Conservation (phyloP, 2,329 filamentous ascomycete species). For the Microdochium paspali region DNA sequence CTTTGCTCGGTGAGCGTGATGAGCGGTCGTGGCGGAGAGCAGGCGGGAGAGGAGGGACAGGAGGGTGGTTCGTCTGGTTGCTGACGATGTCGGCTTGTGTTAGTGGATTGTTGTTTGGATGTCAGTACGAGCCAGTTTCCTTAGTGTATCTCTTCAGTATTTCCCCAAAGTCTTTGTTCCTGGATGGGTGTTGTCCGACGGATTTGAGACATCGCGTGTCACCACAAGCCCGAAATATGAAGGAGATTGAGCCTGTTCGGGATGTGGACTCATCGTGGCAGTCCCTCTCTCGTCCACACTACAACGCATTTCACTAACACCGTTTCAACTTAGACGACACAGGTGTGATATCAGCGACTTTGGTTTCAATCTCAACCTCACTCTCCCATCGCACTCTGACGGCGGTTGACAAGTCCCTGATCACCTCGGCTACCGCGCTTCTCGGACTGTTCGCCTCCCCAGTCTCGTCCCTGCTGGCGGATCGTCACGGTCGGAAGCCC, state of each 20-base stretch:
- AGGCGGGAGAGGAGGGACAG: background rate
- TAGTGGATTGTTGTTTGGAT: conserved; percentile 59
- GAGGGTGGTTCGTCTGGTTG: conserved; percentile 41
- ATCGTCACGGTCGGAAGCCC: conserved; percentile 48
- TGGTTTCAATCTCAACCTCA: conserved; percentile 53
- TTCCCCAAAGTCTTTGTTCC: background rate
- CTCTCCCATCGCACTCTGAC: conserved; percentile 48
- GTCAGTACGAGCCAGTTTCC: conserved; percentile 31
- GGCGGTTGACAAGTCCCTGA: conserved; percentile 58
- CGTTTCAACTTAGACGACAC: no score
- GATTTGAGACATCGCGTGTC: no score
- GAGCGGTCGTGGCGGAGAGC: background rate
- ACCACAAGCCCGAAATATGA: no score
- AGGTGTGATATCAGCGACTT: conserved; percentile 58
- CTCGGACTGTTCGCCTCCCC: conserved; percentile 57
- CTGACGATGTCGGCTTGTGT: conserved; percentile 58
- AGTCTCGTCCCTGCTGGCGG: conserved; percentile 54
- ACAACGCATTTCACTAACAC: no score
- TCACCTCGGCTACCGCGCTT: conserved; percentile 60
- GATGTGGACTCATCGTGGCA: no score
- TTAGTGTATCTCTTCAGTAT: conserved; percentile 1
- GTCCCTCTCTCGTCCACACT: no score
- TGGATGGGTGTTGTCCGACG: no score
- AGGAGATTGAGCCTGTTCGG: no score
- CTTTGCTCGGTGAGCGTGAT: background rate